These are phyloP conservation scores for Penicillium italicum DNA, from an alignment of 2,329 filamentous ascomycete species.

Conservation along the genomic window DNA sequence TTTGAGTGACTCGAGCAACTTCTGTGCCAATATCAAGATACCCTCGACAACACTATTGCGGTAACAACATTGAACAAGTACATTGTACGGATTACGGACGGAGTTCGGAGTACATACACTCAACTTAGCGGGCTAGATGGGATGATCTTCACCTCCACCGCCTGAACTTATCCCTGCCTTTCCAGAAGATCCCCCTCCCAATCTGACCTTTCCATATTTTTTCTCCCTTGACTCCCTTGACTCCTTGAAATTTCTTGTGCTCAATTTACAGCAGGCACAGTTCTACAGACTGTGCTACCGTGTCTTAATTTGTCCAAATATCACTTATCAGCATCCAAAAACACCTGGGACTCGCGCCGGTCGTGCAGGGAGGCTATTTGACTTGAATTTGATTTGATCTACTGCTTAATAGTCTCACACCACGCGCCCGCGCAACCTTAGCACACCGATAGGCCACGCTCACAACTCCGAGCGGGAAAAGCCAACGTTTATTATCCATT, in stretches of 20 bases:
- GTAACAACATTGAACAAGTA: neutral
- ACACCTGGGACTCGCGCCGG: constrained; percentile 18
- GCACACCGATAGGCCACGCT: neutral
- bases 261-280: neutral
- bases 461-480: neutral
- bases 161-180: constrained; percentile 24
- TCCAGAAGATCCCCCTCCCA: constrained; percentile 10
- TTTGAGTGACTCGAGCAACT: neutral
- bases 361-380: constrained; percentile 19
- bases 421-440: neutral
- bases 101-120: neutral
- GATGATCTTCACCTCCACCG: constrained; percentile 24
- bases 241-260: neutral
- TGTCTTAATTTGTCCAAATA: neutral
- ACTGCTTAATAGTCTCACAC: neutral
- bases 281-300: neutral
- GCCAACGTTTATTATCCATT: neutral
- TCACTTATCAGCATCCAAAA: constrained; percentile 5
- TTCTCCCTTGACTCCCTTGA: neutral
- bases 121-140: neutral
- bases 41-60: neutral
- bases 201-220: constrained; percentile 3
- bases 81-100: neutral
- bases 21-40: neutral
- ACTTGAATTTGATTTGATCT: neutral